A percentile compares a stretch with the other conserved stretches of the same genome.
Evolutionary conservation across 768 basidiomycete genomes (phyloP).

Genomic region (Suillus weaverae): DNA sequence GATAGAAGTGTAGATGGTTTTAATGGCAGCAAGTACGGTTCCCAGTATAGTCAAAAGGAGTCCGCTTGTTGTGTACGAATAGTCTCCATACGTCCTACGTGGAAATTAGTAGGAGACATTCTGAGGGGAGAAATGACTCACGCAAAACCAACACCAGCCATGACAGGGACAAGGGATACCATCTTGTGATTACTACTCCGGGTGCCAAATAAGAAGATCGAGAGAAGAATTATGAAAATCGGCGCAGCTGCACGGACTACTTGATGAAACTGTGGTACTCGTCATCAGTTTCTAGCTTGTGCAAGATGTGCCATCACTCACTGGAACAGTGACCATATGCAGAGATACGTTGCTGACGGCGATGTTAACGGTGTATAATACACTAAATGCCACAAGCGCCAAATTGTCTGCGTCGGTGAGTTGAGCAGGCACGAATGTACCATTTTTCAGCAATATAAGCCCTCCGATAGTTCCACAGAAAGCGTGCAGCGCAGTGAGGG

Average conservation of each 20-base stretch:
- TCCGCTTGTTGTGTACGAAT: conserved; percentile 85
- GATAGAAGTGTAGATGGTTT: conserved; percentile 89
- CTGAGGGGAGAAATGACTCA: conserved; percentile 30
- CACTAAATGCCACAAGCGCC: conserved; percentile 78
- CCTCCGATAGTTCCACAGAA: conserved; percentile 84
- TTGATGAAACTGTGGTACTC: conserved; percentile 80
- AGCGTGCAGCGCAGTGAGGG: conserved; percentile 89
- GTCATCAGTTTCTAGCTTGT: not conserved
- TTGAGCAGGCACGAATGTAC: conserved; percentile 57
- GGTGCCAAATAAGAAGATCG: conserved; percentile 64
- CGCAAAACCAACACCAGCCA: conserved; percentile 90
- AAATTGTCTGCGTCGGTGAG: conserved; percentile 52
- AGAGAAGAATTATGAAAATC: conserved; percentile 84
- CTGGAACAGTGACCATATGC: conserved; percentile 85
- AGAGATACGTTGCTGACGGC: conserved; percentile 91
- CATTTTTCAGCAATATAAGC: conserved; percentile 57
- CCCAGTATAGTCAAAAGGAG: conserved; percentile 87
- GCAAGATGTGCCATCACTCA: conserved; percentile 40
- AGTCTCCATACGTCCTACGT: conserved; percentile 88
- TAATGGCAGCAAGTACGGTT: conserved; percentile 88
- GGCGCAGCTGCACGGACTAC: conserved; percentile 93
- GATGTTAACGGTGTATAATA: conserved; percentile 92
- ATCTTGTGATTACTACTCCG: conserved; percentile 63
- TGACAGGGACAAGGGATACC: conserved; percentile 77
- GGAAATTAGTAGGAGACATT: not conserved